Base-by-base conservation (phyloP, 2,329 filamentous ascomycete species). In the Neoarthrinium moseri region DNA sequence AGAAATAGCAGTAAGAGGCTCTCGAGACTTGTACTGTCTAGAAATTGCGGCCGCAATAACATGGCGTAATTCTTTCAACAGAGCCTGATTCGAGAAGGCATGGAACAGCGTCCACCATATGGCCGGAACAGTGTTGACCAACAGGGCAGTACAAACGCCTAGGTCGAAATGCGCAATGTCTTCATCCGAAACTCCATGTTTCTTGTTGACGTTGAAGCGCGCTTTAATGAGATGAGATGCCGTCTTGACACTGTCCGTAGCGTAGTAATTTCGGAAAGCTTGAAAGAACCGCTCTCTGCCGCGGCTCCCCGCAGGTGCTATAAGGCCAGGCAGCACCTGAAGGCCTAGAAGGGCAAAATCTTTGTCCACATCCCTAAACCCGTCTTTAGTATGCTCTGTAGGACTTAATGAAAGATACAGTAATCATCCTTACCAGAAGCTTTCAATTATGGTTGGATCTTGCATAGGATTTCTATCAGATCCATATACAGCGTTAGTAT, bases 131-230 rank as follows among this genome's bases (percentile, higher is more conserved):
- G 24, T 45, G 34, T 39, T 45, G 11, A 45, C 35, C 13, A 45
- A 27, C 18, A 45, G 22, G 17, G 34, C 43, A 10, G 27, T 45
- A 18, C 35, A 45, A 1, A 45, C 26, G 11, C 43, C 43, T 3
- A 45, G 17, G 24, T 45, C 35, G 24, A 45, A 45, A 2, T 39
- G 43, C 10, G 43, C 35, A 12, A 45, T 40, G 3, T 39, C 43
- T 6, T 40, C 35, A 4, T 6, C 17, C 8, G 21, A 6, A 7
- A 45, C 26, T 7, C 18, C 20, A 17, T 15, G 12, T 17, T 18
- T 35, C 33, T 35, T 35, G 17, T 35, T 35, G 5, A 35, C 33
- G 12, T 20, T 10, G 10, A 17, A 35, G 8, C 33, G 33, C 15
- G 8, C 33, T 18, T 11, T 2, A 10, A 35, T 11, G 3, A 35